Evolutionary conservation across 768 basidiomycete genomes (phyloP).

Genomic region (Tylopilus subfusipes): DNA sequence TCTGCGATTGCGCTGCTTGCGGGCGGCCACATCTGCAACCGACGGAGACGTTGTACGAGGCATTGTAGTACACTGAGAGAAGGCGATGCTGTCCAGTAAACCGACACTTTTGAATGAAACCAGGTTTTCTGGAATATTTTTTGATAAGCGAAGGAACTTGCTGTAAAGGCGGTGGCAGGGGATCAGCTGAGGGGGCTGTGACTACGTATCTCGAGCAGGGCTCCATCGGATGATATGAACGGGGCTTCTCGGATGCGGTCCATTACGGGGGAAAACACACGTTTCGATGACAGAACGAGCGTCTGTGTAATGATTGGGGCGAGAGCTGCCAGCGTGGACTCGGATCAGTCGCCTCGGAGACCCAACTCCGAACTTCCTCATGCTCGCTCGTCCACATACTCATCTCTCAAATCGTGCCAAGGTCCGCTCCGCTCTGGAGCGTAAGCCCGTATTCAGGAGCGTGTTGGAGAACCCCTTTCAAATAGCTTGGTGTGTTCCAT

Average conservation of each 20-base stretch:
- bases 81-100: neutral
- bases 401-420: conserved; percentile 65
- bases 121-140: neutral
- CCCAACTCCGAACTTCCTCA: neutral
- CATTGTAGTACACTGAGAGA: conserved; percentile 8
- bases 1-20: conserved; percentile 27
- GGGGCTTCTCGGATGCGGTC: too few relatives aligned
- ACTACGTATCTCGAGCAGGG: neutral
- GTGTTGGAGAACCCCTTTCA: conserved; percentile 72
- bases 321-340: too few relatives aligned
- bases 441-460: conserved; percentile 63
- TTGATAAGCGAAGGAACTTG: neutral
- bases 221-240: neutral
- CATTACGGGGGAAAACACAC: neutral
- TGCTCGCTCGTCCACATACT: conserved; percentile 47
- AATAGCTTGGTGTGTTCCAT: conserved; percentile 54
- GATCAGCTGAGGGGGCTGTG: neutral
- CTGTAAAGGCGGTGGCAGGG: conserved; percentile 13
- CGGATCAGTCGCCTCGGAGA: neutral
- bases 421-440: conserved; percentile 42
- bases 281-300: too few relatives aligned
- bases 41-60: neutral
- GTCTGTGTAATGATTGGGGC: too few relatives aligned
- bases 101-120: conserved; percentile 1
- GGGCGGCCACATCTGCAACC: conserved; percentile 11